Percentiles rank a stretch among this genome's conserved stretches.
Conservation (phyloP, 305 asterid genomes). For the Rubia balearica region DNA sequence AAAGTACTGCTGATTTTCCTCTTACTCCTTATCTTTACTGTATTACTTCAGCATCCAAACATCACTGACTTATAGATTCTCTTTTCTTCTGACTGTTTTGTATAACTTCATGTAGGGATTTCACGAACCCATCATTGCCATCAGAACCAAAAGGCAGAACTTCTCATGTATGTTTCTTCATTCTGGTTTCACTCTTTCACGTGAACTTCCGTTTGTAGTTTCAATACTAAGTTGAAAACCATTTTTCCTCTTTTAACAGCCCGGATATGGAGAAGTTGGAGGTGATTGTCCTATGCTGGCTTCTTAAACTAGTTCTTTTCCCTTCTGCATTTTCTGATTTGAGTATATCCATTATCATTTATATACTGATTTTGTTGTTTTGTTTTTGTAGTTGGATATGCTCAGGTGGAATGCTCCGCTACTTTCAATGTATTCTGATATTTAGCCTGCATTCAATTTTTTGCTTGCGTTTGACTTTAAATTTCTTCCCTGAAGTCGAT, state of each 20-base stretch:
- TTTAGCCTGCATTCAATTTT: background rate
- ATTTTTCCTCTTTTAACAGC: slow-evolving; percentile 40
- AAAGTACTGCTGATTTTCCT: background rate
- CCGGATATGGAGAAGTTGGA: slow-evolving; percentile 74
- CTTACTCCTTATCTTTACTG: background rate
- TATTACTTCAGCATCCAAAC: slow-evolving; percentile 18
- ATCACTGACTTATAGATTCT: background rate
- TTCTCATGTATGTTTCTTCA: slow-evolving; percentile 56
- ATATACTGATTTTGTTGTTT: slow-evolving; percentile 23
- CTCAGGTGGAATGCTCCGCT: slow-evolving; percentile 55
- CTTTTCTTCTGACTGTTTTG: slow-evolving; percentile 17
- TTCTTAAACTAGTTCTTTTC: slow-evolving; percentile 44
- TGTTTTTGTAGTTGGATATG: slow-evolving; percentile 63
- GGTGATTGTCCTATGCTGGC: slow-evolving; percentile 39
- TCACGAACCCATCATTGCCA: slow-evolving; percentile 88
- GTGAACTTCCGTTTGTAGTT: slow-evolving; percentile 22
- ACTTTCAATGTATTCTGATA: slow-evolving; percentile 15
- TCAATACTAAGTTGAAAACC: slow-evolving; percentile 22
- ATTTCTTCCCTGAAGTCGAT: background rate
- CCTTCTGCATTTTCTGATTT: background rate
- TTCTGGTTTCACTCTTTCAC: slow-evolving; percentile 18
- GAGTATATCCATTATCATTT: slow-evolving; percentile 5
- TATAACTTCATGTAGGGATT: slow-evolving; percentile 56
- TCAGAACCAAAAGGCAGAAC: slow-evolving; percentile 93
- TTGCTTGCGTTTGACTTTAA: background rate